Conservation (phyloP, 2,329 filamentous ascomycete species). For the Annulohypoxylon truncatum region DNA sequence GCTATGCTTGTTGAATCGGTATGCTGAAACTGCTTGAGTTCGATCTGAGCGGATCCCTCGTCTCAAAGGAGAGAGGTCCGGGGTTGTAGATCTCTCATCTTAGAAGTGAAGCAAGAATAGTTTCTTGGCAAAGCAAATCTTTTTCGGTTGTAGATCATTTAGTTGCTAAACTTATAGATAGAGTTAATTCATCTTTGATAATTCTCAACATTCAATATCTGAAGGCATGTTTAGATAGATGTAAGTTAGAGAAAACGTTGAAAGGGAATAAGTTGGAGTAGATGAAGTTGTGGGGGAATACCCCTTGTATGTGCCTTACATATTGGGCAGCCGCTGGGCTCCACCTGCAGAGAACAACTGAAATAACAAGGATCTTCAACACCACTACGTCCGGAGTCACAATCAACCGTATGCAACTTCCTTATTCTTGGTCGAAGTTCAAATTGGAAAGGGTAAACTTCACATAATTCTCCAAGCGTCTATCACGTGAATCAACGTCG, state of each 20-base stretch:
- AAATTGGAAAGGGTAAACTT: constrained; percentile 18
- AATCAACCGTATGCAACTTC: constrained; percentile 11
- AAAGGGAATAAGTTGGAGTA: not conserved
- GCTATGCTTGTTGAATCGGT: constrained; percentile 38
- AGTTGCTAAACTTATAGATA: not conserved
- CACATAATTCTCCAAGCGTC: constrained; percentile 8
- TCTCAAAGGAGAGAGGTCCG: constrained; percentile 34
- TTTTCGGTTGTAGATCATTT: constrained; percentile 6
- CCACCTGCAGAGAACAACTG: not conserved
- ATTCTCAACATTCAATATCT: not conserved
- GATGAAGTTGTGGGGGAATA: constrained; percentile 11
- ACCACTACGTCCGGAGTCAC: constrained; percentile 8
- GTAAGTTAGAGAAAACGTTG: constrained; percentile 1
- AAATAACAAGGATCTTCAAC: constrained; percentile 3
- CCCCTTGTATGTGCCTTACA: constrained; percentile 3
- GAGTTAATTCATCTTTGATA: not conserved
- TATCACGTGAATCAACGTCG: not conserved
- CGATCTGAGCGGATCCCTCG: constrained; percentile 42
- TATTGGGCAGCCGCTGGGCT: not conserved
- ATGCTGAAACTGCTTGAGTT: constrained; percentile 44
- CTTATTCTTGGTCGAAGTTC: not conserved
- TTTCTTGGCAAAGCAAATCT: constrained; percentile 10
- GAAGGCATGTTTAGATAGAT: not conserved
- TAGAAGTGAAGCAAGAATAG: constrained; percentile 10
- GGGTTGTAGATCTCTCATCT: constrained; percentile 24